Percentiles rank a stretch among this genome's conserved stretches.
phyloP scores from a whole-genome alignment of 2,329 filamentous ascomycete species.

The Aaosphaeria arxii region DNA sequence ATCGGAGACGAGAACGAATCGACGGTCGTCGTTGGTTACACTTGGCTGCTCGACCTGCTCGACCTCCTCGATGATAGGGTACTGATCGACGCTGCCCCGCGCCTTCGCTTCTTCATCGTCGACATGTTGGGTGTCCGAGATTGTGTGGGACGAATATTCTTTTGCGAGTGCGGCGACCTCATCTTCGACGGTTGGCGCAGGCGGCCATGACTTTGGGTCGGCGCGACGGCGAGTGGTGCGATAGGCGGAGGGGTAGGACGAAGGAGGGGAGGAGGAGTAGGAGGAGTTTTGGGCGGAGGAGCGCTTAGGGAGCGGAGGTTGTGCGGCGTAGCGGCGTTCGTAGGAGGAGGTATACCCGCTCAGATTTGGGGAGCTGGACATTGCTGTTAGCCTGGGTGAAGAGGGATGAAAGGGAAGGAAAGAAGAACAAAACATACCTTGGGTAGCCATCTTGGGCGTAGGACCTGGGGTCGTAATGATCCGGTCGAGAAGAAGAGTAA shows the following conservation, averaged over 20 bases:
- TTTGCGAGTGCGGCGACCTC: slow-evolving; percentile 61
- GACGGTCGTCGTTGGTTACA: slow-evolving; percentile 55
- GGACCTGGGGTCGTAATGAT: slow-evolving; percentile 19
- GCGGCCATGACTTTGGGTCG: slow-evolving; percentile 45
- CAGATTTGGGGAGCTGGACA: slow-evolving; percentile 16
- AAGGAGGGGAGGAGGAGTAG: slow-evolving; percentile 11
- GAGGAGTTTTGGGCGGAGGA: slow-evolving; percentile 13
- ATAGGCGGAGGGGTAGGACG: slow-evolving; percentile 1
- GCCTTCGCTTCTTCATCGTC: slow-evolving; percentile 56
- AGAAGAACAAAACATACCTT: slow-evolving; percentile 9
- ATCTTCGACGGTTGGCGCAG: slow-evolving; percentile 67
- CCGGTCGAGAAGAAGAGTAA: slow-evolving; percentile 19
- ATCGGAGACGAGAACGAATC: slow-evolving; percentile 58
- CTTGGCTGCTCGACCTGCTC: slow-evolving; percentile 31
- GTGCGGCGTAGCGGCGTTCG: slow-evolving; percentile 16
- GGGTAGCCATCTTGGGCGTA: slow-evolving; percentile 21
- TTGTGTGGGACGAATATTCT: slow-evolving; percentile 50
- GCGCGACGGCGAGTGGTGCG: slow-evolving; percentile 7
- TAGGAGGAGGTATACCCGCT: slow-evolving; percentile 14
- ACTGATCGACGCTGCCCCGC: slow-evolving; percentile 66
- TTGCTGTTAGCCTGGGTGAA: slow-evolving; percentile 12
- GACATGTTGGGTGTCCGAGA: slow-evolving; percentile 18
- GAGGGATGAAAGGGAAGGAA: slow-evolving; percentile 9
- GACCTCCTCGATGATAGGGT: slow-evolving; percentile 64
- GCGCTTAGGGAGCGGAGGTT: slow-evolving; percentile 15